These are phyloP conservation scores for Dendrothele bispora DNA, from an alignment of 768 basidiomycete species.

Conservation along the genomic window DNA sequence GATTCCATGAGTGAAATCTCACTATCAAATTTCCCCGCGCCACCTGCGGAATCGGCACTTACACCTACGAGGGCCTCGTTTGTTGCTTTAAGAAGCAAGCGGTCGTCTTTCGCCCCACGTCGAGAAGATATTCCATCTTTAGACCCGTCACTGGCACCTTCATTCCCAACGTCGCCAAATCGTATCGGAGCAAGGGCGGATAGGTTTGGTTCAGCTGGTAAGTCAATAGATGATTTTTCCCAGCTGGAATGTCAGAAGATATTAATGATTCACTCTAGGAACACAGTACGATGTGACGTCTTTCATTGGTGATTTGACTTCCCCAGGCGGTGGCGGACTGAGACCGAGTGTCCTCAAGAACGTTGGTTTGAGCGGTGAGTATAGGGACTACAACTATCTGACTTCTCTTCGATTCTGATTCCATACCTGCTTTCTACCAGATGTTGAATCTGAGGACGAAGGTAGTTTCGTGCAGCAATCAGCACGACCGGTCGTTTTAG, in stretches of 20 bases:
- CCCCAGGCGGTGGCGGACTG: conserved; percentile 8
- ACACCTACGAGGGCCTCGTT: neutral
- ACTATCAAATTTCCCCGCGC: conserved; percentile 69
- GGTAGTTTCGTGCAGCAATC: conserved; percentile 6
- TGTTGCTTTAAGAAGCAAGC: neutral
- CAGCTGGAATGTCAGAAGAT: too few relatives aligned
- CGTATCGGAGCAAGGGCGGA: conserved; percentile 4
- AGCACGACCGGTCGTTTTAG: neutral
- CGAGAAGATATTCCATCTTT: conserved; percentile 4
- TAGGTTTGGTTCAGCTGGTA: conserved; percentile 41
- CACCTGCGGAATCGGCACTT: conserved; percentile 25
- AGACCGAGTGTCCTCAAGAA: too few relatives aligned
- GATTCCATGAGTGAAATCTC: conserved; percentile 59
- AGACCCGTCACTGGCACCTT: conserved; percentile 1
- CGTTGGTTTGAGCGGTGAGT: too few relatives aligned
- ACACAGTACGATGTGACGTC: conserved; percentile 75
- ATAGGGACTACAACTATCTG: too few relatives aligned
- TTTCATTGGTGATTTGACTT: conserved; percentile 48
- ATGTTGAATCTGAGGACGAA: conserved; percentile 7
- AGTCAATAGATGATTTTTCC: too few relatives aligned
- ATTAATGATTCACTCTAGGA: too few relatives aligned
- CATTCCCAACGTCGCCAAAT: conserved; percentile 9
- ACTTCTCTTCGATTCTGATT: too few relatives aligned
- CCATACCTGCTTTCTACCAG: too few relatives aligned
- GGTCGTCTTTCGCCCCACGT: neutral